Base-by-base conservation (phyloP, 2,329 filamentous ascomycete genomes). In the Epichloe gansuensis region DNA sequence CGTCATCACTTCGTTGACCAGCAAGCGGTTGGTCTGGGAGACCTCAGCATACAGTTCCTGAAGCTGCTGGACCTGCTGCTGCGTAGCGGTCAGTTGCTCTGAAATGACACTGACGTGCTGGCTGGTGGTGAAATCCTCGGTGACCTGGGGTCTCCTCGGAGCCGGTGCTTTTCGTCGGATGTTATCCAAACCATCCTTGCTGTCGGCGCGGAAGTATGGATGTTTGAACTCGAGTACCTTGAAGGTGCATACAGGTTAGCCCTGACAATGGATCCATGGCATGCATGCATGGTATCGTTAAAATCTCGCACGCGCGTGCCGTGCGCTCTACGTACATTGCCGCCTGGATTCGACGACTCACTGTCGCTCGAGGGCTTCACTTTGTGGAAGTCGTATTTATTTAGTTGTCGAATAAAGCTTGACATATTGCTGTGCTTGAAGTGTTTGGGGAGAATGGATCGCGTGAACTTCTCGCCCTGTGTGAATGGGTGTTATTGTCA, bases 371-470 rank as follows among this genome's bases (percentile, higher is more conserved):
- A 67, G 15, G 69, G 68, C 56, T 93, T 81, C 57, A 97, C 90
- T 75, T 98, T 98, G 75, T 98, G 93, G 61, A 98, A 98, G 65
- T 95, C 90, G 68, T 95, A 96, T 67, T 96, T 96, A 74, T 96
- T 96, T 53, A 96, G 74, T 67, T 96, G 90, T 47, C 90, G 85
- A 53, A 96, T 90, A 65, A 96, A 96, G 69, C 89, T 95, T 35
- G 90, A 90, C 72, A 96, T 96, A 68, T 96, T 96, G 78, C 89
- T 95, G 71, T 97, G 93, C 70, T 98, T 98, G 76, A 98, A 98
- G 63, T 97, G 89, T 66, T 97, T 96, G 2, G 93, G 93, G 15
- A 98, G 80, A 61, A 98, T 95, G 40, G 87, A 86, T 67, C 96
- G 95, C 23, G 93, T 97, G 64, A 98, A 98, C 68, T 95, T 95